A percentile compares a stretch with the other conserved stretches of the same genome.
phyloP scores from a whole-genome alignment of 306 rosid species.

The Castanea mollissima region DNA sequence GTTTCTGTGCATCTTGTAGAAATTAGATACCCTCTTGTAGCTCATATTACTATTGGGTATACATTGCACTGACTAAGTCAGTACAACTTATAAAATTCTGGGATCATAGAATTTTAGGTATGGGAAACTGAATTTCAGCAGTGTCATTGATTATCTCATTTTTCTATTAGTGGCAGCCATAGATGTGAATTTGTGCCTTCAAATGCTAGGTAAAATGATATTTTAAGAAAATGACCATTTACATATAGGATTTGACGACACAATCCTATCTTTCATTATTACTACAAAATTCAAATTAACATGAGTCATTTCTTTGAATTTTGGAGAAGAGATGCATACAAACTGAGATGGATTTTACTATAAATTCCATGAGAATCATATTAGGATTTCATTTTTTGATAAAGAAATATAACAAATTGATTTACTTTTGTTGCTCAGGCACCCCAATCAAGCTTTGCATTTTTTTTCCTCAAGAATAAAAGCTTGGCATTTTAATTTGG shows the following conservation, averaged over 20 bases:
- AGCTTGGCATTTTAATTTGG: too few relatives aligned
- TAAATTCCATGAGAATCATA: neutral
- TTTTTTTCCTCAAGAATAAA: too few relatives aligned
- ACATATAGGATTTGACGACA: neutral
- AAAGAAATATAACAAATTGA: neutral
- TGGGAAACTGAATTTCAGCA: neutral
- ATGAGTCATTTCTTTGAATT: neutral
- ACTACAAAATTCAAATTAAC: neutral
- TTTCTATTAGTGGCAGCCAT: neutral
- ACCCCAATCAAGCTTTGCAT: neutral
- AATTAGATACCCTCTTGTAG: neutral
- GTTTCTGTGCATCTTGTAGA: neutral
- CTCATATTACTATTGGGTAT: neutral
- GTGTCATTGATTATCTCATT: neutral
- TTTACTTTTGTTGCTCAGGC: neutral
- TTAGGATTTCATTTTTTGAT: neutral
- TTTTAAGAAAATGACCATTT: neutral
- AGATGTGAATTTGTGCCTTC: neutral
- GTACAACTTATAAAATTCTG: neutral
- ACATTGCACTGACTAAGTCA: neutral
- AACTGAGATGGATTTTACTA: neutral
- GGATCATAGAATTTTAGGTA: conserved; percentile 3
- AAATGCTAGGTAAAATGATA: neutral
- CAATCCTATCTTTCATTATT: neutral
- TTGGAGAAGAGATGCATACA: too few relatives aligned